Evolutionary conservation across 108 stramenopile genomes (phyloP).

Genomic region (Mayamaea pseudoterrestris): DNA sequence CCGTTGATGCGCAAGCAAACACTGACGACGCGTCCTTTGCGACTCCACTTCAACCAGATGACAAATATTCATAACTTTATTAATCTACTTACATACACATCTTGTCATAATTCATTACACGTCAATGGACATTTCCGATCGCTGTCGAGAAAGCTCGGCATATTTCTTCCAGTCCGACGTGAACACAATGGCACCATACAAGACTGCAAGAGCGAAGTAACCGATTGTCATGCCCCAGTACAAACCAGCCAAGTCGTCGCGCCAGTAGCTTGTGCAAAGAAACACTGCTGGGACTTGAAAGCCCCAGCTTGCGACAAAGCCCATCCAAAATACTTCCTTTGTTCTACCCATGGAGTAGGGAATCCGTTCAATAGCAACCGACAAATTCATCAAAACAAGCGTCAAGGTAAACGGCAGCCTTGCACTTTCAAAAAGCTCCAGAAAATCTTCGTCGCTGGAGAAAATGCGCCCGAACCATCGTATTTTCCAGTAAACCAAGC

Average conservation of each 20-base stretch:
- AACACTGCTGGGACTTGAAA: slow-evolving; percentile 67
- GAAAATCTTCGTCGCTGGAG: slow-evolving; percentile 49
- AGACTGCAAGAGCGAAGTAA: slow-evolving; percentile 18
- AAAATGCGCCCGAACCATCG: slow-evolving; percentile 54
- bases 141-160: slow-evolving; percentile 22
- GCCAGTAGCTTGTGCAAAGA: slow-evolving; percentile 49
- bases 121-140: slow-evolving; percentile 18
- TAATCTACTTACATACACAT: too few relatives aligned
- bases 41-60: too few relatives aligned
- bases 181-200: slow-evolving; percentile 18
- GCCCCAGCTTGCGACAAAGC: slow-evolving; percentile 55
- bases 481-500: slow-evolving; percentile 28
- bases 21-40: too few relatives aligned
- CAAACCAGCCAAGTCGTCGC: slow-evolving; percentile 52
- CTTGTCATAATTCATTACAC: too few relatives aligned
- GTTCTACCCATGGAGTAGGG: slow-evolving; percentile 69
- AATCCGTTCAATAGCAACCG: slow-evolving; percentile 64
- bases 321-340: slow-evolving; percentile 48
- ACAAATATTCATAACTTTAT: too few relatives aligned
- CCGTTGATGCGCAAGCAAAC: too few relatives aligned
- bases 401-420: slow-evolving; percentile 41
- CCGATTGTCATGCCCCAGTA: slow-evolving; percentile 62
- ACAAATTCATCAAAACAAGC: slow-evolving; percentile 67
- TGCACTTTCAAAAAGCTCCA: slow-evolving; percentile 51
- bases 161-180: slow-evolving; percentile 39